These are phyloP conservation scores for Collybiopsis confluens DNA, from an alignment of 768 basidiomycete genomes.

Conservation along the genomic window DNA sequence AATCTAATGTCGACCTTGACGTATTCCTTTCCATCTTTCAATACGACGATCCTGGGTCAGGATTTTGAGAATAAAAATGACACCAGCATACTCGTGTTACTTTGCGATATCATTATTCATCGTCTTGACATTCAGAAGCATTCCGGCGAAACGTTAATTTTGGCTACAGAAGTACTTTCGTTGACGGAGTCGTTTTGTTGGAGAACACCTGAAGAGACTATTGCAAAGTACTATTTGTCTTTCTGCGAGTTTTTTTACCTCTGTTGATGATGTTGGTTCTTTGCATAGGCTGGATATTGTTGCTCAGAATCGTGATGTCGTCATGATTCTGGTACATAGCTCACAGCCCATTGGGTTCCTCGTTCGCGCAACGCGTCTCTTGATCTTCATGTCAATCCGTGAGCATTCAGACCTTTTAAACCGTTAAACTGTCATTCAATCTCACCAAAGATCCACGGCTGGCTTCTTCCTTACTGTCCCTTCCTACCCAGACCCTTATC, in stretches of 20 bases:
- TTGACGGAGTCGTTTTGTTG: constrained; percentile 55
- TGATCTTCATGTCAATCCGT: constrained; percentile 56
- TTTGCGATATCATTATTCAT: constrained; percentile 38
- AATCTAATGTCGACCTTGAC: constrained; percentile 46
- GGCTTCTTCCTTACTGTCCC: constrained; percentile 38
- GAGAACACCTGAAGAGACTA: constrained; percentile 38
- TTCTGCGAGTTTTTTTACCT: neutral
- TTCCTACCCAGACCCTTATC: constrained; percentile 21
- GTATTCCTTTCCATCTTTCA: constrained; percentile 46
- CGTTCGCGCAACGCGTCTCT: constrained; percentile 39
- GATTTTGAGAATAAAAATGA: constrained; percentile 19
- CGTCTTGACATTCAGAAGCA: constrained; percentile 32
- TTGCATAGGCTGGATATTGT: constrained; percentile 34
- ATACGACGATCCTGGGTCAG: constrained; percentile 29
- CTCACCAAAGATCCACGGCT: constrained; percentile 34
- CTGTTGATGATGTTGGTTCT: constrained; percentile 9
- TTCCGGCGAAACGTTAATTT: constrained; percentile 20
- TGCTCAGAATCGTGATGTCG: constrained; percentile 32
- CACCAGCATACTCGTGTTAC: constrained; percentile 31
- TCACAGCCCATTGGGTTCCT: constrained; percentile 52
- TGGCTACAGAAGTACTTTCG: constrained; percentile 38
- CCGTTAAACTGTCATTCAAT: constrained; percentile 8
- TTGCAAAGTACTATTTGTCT: constrained; percentile 34
- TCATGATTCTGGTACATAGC: constrained; percentile 45
- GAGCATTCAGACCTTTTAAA: constrained; percentile 19